These are phyloP conservation scores for Epichloe sp. DNA, from an alignment of 2,329 filamentous ascomycete genomes.

Conservation along the genomic window DNA sequence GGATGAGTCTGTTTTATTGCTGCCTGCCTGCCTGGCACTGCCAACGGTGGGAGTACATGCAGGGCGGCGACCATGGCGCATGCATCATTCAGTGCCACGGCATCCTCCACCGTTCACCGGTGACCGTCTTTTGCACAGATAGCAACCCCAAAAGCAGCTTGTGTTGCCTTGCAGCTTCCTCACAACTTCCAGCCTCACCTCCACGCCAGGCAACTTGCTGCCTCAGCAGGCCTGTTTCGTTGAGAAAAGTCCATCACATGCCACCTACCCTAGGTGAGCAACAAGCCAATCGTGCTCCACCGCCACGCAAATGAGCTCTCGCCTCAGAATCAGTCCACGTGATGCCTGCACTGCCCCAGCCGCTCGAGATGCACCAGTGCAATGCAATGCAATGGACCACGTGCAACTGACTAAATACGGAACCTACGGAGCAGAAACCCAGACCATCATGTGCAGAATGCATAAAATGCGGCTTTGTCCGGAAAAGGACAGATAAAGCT, in stretches of 20 bases:
- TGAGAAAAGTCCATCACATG: neutral
- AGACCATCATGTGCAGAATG: neutral
- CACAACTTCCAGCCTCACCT: too few relatives aligned
- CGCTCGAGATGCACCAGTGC: neutral
- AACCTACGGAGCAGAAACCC: neutral
- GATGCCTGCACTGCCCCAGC: neutral
- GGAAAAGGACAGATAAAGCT: neutral
- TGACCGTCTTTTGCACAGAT: neutral
- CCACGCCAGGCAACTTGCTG: too few relatives aligned
- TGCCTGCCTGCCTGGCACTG: neutral
- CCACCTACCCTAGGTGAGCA: too few relatives aligned
- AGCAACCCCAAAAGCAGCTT: neutral
- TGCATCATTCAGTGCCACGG: neutral
- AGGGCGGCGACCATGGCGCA: neutral
- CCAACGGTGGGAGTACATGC: neutral
- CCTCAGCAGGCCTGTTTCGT: too few relatives aligned
- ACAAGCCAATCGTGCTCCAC: too few relatives aligned
- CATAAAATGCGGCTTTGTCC: neutral
- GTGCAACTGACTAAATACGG: neutral
- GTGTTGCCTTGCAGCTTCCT: too few relatives aligned
- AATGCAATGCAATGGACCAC: constrained; percentile 1
- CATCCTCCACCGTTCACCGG: neutral
- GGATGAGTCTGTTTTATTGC: too few relatives aligned
- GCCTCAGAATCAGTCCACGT: neutral
- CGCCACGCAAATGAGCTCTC: neutral